These are phyloP conservation scores for Dacryopinax primogenitus DNA, from an alignment of 768 basidiomycete species.

Conservation along the genomic window DNA sequence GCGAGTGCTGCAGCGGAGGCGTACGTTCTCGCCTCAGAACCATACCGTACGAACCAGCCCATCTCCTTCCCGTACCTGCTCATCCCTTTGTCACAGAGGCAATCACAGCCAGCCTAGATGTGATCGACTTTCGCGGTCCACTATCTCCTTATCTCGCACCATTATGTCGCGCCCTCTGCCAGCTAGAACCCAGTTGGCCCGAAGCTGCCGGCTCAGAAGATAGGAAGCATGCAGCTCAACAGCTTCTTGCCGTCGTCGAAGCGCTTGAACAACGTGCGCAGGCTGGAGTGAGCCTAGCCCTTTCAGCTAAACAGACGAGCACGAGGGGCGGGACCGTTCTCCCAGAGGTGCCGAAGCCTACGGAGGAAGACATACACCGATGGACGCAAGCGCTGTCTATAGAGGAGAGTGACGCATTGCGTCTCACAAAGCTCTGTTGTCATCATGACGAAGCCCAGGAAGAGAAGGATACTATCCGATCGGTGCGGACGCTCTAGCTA, in stretches of 20 bases:
- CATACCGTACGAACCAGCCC: slow-evolving; percentile 10
- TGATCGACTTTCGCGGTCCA: neutral
- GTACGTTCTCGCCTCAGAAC: slow-evolving; percentile 11
- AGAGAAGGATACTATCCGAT: slow-evolving; percentile 3
- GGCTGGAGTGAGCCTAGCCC: neutral
- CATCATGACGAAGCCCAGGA: neutral
- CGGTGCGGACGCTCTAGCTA: slow-evolving; percentile 13
- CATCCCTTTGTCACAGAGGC: slow-evolving; percentile 11
- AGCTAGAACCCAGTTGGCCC: neutral
- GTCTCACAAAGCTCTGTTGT: neutral
- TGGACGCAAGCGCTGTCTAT: neutral
- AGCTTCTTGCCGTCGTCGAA: neutral
- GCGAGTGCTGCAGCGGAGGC: slow-evolving; percentile 12
- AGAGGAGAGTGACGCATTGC: neutral
- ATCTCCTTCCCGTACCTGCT: neutral
- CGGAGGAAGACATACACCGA: neutral
- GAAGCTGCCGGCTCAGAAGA: neutral
- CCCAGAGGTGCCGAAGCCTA: neutral
- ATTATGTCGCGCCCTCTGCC: slow-evolving; percentile 3
- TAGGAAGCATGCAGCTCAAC: neutral
- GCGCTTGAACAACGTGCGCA: neutral
- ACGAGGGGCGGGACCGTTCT: neutral
- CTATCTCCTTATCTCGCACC: slow-evolving; percentile 5
- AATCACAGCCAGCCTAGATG: slow-evolving; percentile 11
- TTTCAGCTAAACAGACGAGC: neutral